phyloP scores from a whole-genome alignment of 129 eudicot genomes.

The Daucus carota region DH1_v3.0 NC_030383.2:7798001-7798500 shows the following conservation, averaged over 20 bases:
- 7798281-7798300: slow-evolving; percentile 60
- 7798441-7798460: not conserved
- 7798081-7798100: not conserved
- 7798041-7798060: not conserved
- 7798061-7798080: not conserved
- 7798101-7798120: not conserved
- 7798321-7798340: slow-evolving; percentile 27
- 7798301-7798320: slow-evolving; percentile 61
- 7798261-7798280: slow-evolving; percentile 49
- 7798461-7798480: not conserved
- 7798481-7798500: not conserved
- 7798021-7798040: not conserved
- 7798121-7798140: not conserved
- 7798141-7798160: not conserved
- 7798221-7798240: not conserved
- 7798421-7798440: not conserved
- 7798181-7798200: not conserved
- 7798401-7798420: not conserved
- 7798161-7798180: not conserved
- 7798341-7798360: not conserved
- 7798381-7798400: not conserved
- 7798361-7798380: not conserved
- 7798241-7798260: slow-evolving; percentile 45
- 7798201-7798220: not conserved
- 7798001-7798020: not conserved